Base-by-base conservation (phyloP, 495 filamentous ascomycete genomes). In the Xylaria nigripes region DNA sequence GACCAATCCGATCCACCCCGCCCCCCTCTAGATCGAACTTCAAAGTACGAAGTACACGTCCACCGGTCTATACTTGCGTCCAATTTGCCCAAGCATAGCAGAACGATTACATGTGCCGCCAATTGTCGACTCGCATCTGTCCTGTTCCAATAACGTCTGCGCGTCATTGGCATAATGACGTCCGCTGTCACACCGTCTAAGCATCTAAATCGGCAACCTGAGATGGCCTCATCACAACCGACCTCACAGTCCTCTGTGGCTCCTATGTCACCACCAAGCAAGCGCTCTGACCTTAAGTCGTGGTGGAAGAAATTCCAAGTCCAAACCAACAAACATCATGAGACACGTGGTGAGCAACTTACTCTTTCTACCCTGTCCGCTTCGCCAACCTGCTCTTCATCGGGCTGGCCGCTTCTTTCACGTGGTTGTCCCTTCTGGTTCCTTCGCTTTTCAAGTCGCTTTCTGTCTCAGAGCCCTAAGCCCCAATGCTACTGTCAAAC, bases 221-320 rank as follows among this genome's bases (percentile, higher is more conserved):
- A 67, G 58, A 65, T 58, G 61, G 61, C 49, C 50, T 55, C 62
- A 41, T 36, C 60, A 34, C 66, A 57, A 18, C 61, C 58, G 36
- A 51, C 60, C 16, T 54, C 51, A n/a, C 58, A 51, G 29, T 24
- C 27, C 51, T 13, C 51, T 50, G 45, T 59, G 46, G 62, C 68
- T 36, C 55, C 69, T 34, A 63, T 68, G 51, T 83, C 86, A 34
- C 82, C 85, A 9, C 84, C 89, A 30, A 85, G 81, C 48, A 90
- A 83, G 70, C 80, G 86, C 63, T 18, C 45, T 9, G 88, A 94
- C 62, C 74, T 95, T 51, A 84, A 87, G 61, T 89, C 85, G 24
- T 96, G 90, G 90, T 95, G 90, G 90, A 90, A 85, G 70, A 79
- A 81, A 46, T 95, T 96, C 73, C 89, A 87, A 70, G 77, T 82